These are phyloP conservation scores for Acidiella bohemica DNA, from an alignment of 495 filamentous ascomycete genomes.

Conservation along the genomic window DNA sequence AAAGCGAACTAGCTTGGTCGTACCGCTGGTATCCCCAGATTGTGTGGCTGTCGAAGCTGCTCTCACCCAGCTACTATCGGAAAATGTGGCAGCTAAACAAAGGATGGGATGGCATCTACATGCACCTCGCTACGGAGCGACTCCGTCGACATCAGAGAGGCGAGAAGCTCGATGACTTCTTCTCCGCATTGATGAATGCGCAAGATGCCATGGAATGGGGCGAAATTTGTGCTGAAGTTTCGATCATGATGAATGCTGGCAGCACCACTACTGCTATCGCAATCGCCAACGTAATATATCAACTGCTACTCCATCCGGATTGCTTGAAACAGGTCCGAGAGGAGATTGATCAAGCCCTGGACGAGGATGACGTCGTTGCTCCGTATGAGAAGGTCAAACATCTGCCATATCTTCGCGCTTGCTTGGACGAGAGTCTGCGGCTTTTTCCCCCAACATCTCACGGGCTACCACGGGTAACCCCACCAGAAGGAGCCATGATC, in stretches of 20 bases:
- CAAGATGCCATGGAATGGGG: constrained; percentile 30
- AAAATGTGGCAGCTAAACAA: constrained; percentile 17
- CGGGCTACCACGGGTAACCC: constrained; percentile 21
- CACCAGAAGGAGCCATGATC: constrained; percentile 19
- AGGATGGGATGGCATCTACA: constrained; percentile 28
- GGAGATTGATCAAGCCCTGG: constrained; percentile 38
- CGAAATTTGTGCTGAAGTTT: constrained; percentile 24
- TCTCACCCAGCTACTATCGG: constrained; percentile 1
- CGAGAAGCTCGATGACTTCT: constrained; percentile 45
- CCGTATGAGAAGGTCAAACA: constrained; percentile 35
- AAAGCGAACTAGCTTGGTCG: constrained; percentile 31
- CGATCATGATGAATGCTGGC: constrained; percentile 39
- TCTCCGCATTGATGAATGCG: constrained; percentile 42
- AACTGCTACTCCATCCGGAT: constrained; percentile 41
- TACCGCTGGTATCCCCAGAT: constrained; percentile 34
- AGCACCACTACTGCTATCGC: constrained; percentile 43
- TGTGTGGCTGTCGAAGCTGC: constrained; percentile 1
- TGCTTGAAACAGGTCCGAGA: constrained; percentile 39
- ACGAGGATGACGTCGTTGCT: constrained; percentile 27
- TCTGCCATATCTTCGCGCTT: constrained; percentile 27
- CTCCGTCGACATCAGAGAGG: constrained; percentile 32
- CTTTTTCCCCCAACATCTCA: constrained; percentile 22
- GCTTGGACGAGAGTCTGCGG: constrained; percentile 29
- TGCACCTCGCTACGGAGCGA: constrained; percentile 4
- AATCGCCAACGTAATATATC: constrained; percentile 40